Evolutionary conservation across 139 green algal genomes (phyloP).

Genomic region (Trebouxia sp.): DNA sequence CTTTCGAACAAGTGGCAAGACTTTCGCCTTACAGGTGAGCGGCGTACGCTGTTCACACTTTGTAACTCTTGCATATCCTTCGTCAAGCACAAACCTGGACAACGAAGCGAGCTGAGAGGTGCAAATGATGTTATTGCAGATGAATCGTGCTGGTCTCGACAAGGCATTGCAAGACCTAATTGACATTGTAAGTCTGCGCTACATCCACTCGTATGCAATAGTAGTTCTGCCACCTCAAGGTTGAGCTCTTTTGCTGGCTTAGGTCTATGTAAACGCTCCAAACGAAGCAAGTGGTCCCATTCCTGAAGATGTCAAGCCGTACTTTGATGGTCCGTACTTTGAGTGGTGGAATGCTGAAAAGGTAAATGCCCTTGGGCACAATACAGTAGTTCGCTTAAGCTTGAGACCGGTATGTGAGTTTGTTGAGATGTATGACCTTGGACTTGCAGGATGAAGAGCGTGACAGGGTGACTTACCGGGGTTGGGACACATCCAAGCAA

Average conservation of each 20-base stretch:
- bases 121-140: slow-evolving; percentile 25
- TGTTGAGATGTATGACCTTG: no score
- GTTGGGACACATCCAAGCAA: slow-evolving; percentile 41
- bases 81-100: no score
- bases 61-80: no score
- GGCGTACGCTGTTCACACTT: no score
- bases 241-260: not conserved
- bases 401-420: no score
- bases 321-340: slow-evolving; percentile 14
- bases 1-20: slow-evolving; percentile 54
- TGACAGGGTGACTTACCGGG: slow-evolving; percentile 43
- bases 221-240: not conserved
- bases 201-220: no score
- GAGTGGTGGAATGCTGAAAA: slow-evolving; percentile 31
- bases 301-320: slow-evolving; percentile 16
- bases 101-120: no score
- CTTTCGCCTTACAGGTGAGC: slow-evolving; percentile 65
- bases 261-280: slow-evolving; percentile 25
- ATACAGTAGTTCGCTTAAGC: no score
- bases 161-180: slow-evolving; percentile 45
- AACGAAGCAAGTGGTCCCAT: slow-evolving; percentile 17
- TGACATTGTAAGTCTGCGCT: slow-evolving; percentile 50
- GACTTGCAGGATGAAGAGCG: slow-evolving; percentile 38
- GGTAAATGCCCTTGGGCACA: no score
- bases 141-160: slow-evolving; percentile 44